Conservation (phyloP, 805 yeast genomes). For the Zygotorulaspora danielsina region DNA sequence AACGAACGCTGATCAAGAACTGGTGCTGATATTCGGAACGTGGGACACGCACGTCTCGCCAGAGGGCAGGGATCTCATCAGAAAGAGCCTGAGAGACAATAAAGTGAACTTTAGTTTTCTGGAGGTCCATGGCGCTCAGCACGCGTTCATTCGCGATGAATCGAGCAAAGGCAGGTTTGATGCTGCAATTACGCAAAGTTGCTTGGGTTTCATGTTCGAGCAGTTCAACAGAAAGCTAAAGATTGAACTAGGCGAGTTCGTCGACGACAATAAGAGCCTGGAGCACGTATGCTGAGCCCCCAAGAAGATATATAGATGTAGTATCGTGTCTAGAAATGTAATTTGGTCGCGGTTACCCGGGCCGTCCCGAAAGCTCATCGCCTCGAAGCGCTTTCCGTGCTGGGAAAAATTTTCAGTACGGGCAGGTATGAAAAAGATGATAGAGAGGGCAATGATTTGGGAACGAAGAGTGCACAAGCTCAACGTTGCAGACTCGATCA, state of each 20-base stretch:
- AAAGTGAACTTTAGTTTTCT: constrained; percentile 63
- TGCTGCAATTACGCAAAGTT: constrained; percentile 65
- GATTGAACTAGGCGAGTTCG: constrained; percentile 62
- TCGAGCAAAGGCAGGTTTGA: constrained; percentile 76
- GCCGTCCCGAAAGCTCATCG: neutral
- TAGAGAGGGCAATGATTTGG: too few relatives aligned
- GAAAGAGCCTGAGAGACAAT: constrained; percentile 53
- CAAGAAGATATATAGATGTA: too few relatives aligned
- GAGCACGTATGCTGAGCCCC: constrained; percentile 58
- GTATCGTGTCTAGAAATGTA: too few relatives aligned
- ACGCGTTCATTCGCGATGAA: constrained; percentile 79
- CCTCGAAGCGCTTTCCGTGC: too few relatives aligned
- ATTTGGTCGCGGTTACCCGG: neutral
- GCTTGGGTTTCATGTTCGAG: constrained; percentile 65
- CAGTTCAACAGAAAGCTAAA: constrained; percentile 65
- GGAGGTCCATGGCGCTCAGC: constrained; percentile 77
- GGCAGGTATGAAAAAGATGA: too few relatives aligned
- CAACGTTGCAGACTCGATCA: neutral
- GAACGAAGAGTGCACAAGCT: too few relatives aligned
- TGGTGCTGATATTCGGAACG: constrained; percentile 70
- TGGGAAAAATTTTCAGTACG: too few relatives aligned
- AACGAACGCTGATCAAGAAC: constrained; percentile 51
- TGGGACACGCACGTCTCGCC: constrained; percentile 77
- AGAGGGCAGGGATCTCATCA: constrained; percentile 67
- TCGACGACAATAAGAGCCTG: constrained; percentile 45